These are phyloP conservation scores for Garcia nutans DNA, from an alignment of 345 rosid genomes.

Conservation along the genomic window DNA sequence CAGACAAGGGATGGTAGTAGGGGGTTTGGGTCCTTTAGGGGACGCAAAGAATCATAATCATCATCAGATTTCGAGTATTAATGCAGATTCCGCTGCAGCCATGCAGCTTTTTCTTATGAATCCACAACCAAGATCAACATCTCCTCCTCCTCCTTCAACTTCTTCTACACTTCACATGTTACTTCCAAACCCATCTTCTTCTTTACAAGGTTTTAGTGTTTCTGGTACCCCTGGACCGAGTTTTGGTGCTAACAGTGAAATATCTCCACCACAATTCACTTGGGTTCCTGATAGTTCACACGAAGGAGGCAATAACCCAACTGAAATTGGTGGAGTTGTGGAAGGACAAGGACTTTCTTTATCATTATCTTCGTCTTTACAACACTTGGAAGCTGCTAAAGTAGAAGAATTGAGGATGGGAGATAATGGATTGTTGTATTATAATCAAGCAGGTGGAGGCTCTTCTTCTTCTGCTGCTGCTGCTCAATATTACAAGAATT, in stretches of 20 bases:
- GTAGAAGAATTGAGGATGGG: conserved; percentile 75
- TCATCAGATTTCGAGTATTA: conserved; percentile 62
- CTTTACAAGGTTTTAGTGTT: conserved; percentile 47
- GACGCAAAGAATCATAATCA: conserved; percentile 38
- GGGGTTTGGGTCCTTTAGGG: conserved; percentile 32
- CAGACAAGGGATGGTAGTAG: conserved; percentile 31
- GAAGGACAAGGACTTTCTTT: conserved; percentile 90
- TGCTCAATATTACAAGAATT: conserved; percentile 45
- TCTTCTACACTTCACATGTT: conserved; percentile 87
- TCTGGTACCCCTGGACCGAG: conserved; percentile 28
- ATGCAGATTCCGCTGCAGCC: conserved; percentile 76
- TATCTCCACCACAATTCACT: conserved; percentile 54
- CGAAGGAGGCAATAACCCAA: conserved; percentile 40
- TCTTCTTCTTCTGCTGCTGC: conserved; percentile 38
- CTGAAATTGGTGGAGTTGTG: conserved; percentile 53
- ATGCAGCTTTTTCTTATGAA: conserved; percentile 92
- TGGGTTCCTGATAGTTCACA: conserved; percentile 57
- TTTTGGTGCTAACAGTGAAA: conserved; percentile 33
- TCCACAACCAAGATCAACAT: conserved; percentile 79
- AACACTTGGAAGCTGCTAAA: conserved; percentile 78
- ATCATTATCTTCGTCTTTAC: conserved; percentile 74
- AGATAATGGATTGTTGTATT: conserved; percentile 49
- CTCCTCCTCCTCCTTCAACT: conserved; percentile 43
- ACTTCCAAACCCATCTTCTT: conserved; percentile 61
- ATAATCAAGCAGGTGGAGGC: conserved; percentile 30